phyloP scores from a whole-genome alignment of 331 rosid species.

The Pyrus hybrid region DNA sequence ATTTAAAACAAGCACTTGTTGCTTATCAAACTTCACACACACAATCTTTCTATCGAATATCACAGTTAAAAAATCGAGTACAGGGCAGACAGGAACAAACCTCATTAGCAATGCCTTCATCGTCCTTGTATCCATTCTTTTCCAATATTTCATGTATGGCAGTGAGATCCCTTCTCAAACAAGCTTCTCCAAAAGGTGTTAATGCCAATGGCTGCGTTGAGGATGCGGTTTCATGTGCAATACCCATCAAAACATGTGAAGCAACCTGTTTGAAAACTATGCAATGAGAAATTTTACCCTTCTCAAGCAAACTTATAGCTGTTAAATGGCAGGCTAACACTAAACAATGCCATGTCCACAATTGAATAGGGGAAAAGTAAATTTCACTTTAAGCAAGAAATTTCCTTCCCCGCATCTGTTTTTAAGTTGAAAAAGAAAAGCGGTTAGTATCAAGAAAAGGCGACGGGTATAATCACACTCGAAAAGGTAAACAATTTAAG shows the following conservation, averaged over 20 bases:
- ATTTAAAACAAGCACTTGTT: background rate
- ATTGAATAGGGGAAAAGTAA: background rate
- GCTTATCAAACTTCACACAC: background rate
- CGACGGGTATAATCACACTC: background rate
- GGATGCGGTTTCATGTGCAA: conserved; percentile 48
- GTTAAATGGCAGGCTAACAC: background rate
- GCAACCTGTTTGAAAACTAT: conserved; percentile 59
- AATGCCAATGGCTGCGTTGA: conserved; percentile 54
- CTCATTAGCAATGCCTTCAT: conserved; percentile 97
- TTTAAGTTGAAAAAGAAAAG: background rate
- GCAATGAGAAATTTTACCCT: conserved; percentile 41
- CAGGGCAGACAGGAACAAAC: conserved; percentile 23
- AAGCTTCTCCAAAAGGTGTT: conserved; percentile 88
- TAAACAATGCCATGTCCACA: background rate
- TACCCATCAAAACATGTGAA: conserved; percentile 73
- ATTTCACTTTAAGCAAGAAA: background rate
- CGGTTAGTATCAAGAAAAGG: background rate
- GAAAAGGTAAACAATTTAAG: background rate
- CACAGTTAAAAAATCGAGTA: background rate
- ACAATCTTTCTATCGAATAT: background rate
- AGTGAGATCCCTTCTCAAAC: conserved; percentile 81
- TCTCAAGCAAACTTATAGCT: conserved; percentile 9
- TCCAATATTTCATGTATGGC: conserved; percentile 87
- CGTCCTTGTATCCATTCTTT: conserved; percentile 92
- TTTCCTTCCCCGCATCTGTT: background rate